Conservation (phyloP, 2,329 filamentous ascomycete species). For the Fonsecaea pedrosoi region DNA sequence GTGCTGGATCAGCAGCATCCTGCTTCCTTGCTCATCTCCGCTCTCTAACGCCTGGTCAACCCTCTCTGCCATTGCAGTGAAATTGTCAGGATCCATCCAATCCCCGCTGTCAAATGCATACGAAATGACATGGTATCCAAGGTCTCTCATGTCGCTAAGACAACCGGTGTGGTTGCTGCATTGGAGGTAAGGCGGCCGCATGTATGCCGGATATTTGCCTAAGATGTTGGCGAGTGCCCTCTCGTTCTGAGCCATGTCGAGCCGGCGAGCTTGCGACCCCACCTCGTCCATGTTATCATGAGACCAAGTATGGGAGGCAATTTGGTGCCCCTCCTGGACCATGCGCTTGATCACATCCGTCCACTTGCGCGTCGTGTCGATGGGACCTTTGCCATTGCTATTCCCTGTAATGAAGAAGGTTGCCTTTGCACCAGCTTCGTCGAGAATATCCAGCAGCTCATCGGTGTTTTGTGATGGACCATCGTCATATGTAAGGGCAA, state of each 20-base stretch:
- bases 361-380: constrained; percentile 51
- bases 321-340: constrained; percentile 55
- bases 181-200: constrained; percentile 59
- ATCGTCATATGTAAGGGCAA: constrained; percentile 73
- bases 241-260: constrained; percentile 57
- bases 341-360: constrained; percentile 50
- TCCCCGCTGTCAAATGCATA: constrained; percentile 58
- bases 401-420: constrained; percentile 70
- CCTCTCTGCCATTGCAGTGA: constrained; percentile 29
- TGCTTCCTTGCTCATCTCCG: constrained; percentile 9
- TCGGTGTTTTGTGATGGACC: constrained; percentile 68
- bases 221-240: constrained; percentile 56
- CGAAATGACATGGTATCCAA: constrained; percentile 59
- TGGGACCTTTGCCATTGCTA: constrained; percentile 54
- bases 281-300: constrained; percentile 56
- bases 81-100: constrained; percentile 43
- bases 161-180: constrained; percentile 49
- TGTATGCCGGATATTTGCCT: constrained; percentile 59
- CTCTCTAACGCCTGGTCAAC: constrained; percentile 24
- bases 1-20: constrained; percentile 35
- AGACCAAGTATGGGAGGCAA: constrained; percentile 61
- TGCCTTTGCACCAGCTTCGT: constrained; percentile 65
- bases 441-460: constrained; percentile 67
- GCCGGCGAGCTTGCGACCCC: constrained; percentile 45
- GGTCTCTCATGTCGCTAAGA: constrained; percentile 50